phyloP scores from a whole-genome alignment of 208 protist genomes.

The Crithidia mellificae region DNA sequence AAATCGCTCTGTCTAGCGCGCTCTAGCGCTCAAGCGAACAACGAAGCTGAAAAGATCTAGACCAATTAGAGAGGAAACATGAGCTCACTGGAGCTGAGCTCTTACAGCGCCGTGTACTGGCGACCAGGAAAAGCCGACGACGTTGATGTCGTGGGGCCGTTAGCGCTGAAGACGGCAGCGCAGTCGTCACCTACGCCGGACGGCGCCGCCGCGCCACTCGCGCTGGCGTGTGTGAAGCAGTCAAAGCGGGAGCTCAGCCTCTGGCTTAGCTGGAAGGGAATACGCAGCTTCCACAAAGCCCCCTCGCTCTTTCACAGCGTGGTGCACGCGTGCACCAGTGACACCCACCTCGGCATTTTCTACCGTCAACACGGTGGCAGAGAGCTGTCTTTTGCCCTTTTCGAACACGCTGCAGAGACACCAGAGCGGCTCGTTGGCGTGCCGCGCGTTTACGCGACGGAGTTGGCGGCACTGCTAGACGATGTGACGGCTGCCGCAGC shows the following conservation, averaged over 20 bases:
- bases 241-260: conserved; percentile 21
- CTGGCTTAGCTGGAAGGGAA: conserved; percentile 26
- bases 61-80: background rate
- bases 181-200: background rate
- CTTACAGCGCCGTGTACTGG: conserved; percentile 30
- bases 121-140: conserved; percentile 10
- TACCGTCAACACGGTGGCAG: conserved; percentile 16
- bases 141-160: conserved; percentile 13
- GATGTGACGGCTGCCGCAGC: background rate
- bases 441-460: conserved; percentile 2
- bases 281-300: conserved; percentile 12
- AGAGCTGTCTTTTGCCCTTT: conserved; percentile 24
- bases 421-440: background rate
- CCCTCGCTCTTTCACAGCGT: conserved; percentile 14
- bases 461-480: conserved; percentile 11
- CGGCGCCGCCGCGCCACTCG: background rate
- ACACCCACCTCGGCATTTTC: conserved; percentile 22
- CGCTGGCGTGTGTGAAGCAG: conserved; percentile 25
- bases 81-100: conserved; percentile 14
- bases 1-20: too few species aligned
- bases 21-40: too few species aligned
- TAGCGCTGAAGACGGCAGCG: background rate
- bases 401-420: background rate
- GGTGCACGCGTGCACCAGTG: conserved; percentile 19
- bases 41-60: too few species aligned